These are phyloP conservation scores for Lepidopterella palustris DNA, from an alignment of 495 filamentous ascomycete genomes.

Conservation along the genomic window DNA sequence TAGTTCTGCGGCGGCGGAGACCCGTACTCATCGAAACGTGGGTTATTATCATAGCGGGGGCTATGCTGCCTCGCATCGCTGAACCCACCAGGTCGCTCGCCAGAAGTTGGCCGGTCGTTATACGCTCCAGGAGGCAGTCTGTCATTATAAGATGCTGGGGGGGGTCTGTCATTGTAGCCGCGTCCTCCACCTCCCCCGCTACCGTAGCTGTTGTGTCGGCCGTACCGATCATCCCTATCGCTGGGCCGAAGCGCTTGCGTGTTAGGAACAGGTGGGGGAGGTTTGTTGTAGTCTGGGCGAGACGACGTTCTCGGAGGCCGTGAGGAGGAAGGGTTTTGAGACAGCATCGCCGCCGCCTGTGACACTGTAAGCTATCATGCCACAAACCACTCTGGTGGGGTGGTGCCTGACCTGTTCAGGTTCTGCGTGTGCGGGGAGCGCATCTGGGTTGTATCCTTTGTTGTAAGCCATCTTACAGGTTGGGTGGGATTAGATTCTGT, in stretches of 20 bases:
- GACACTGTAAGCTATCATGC: constrained; percentile 6
- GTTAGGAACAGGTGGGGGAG: constrained; percentile 27
- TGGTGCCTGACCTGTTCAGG: constrained; percentile 67
- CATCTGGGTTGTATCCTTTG: constrained; percentile 87
- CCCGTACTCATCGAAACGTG: constrained; percentile 36
- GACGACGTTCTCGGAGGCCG: constrained; percentile 17
- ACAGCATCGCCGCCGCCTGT: constrained; percentile 25
- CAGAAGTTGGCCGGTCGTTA: background rate
- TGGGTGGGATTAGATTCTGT: background rate
- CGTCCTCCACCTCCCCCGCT: constrained; percentile 2
- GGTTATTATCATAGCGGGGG: constrained; percentile 36
- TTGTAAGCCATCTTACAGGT: constrained; percentile 79
- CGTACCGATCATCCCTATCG: constrained; percentile 28
- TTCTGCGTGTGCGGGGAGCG: constrained; percentile 93
- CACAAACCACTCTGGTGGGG: background rate
- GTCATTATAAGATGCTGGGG: constrained; percentile 22
- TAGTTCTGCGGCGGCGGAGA: constrained; percentile 56
- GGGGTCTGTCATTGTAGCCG: constrained; percentile 27
- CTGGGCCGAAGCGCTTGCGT: constrained; percentile 23
- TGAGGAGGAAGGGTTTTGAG: constrained; percentile 7
- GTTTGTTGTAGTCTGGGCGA: constrained; percentile 35
- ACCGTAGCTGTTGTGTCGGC: constrained; percentile 10
- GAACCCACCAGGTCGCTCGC: background rate
- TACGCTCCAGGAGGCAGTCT: background rate
- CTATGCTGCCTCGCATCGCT: constrained; percentile 27